Evolutionary conservation across 192 early-diverging fungal genomes (phyloP), one percentile per base, ranked within the genome.

Genomic region (Coemansia nantahalensis): DNA sequence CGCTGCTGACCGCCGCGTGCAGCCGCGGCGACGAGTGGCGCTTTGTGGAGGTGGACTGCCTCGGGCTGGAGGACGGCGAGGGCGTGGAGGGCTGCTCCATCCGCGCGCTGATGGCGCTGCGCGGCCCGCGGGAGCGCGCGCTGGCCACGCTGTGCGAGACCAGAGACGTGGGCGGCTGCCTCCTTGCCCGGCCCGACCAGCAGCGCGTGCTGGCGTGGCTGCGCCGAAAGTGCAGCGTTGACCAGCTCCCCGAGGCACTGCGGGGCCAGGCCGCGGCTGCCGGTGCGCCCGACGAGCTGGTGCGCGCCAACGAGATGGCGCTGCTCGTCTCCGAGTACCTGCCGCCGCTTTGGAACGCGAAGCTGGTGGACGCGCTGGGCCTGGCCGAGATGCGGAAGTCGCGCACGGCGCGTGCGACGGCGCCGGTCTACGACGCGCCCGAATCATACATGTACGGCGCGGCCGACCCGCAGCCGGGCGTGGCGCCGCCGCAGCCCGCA

Each of bases 291-390:
- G 44, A 40, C 8, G 51, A 48, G 11, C 31, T 65, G 8, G 16
- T 31, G 12, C 51, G 34, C 22, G 45, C 54, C 15, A 39, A 21
- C 16, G 70, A 74, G 19, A 74, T 74, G 64, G 55, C 44, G 16
- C 47, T 67, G 50, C 44, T 74, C 11, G 64, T 74, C 2, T 49
- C 70, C 1, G 70, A 74, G 35, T 74, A 74, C 15, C 23, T 74
- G 45, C 30, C 54, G 30, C 35, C n/a, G 16, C 55, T 49, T 16
- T 74, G 70, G 70, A 33, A 28, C 9, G 24, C 30, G 8, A 47
- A 31, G 34, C 38, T 74, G 15, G 39, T 67, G 44, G 44, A 24
- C 3, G 59, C 62, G 44, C 62, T 58, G 40, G 59, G 47, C 31
- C 62, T 32, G 31, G 31, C 31, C 5, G 31, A 3, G 8, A 2